phyloP scores from a whole-genome alignment of 352 stramenopile species.

The Globisporangium acanthophoron region DNA sequence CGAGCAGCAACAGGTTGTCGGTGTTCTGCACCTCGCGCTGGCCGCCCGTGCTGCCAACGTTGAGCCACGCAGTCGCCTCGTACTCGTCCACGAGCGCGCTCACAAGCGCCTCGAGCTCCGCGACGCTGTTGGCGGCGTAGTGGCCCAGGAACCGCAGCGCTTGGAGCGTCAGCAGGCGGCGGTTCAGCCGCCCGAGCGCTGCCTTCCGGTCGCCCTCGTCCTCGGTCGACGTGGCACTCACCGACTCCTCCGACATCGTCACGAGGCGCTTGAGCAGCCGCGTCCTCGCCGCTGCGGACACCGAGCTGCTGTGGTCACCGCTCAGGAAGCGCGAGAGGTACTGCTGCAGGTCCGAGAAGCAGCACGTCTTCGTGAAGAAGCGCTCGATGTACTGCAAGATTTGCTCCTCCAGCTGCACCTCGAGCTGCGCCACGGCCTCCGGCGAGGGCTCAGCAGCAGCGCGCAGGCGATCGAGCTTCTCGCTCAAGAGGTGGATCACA shows the following conservation, averaged over 20 bases:
- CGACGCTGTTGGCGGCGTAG: constrained; percentile 21
- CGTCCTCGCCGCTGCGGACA: constrained; percentile 29
- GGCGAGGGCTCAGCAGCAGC: not conserved
- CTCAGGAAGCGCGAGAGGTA: constrained; percentile 52
- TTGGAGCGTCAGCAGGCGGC: constrained; percentile 59
- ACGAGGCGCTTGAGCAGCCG: constrained; percentile 31
- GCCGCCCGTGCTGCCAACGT: constrained; percentile 55
- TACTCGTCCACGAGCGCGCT: constrained; percentile 61
- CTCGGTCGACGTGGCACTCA: constrained; percentile 15
- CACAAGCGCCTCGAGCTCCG: constrained; percentile 32
- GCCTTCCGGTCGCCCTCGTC: constrained; percentile 28
- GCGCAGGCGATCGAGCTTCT: constrained; percentile 35
- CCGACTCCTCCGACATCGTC: constrained; percentile 27
- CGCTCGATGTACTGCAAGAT: constrained; percentile 57
- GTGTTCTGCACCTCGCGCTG: constrained; percentile 83
- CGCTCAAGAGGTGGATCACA: constrained; percentile 44
- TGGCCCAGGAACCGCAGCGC: constrained; percentile 63
- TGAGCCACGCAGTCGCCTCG: constrained; percentile 65
- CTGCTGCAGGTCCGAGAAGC: constrained; percentile 82
- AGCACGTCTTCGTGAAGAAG: constrained; percentile 81
- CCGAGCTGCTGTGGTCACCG: not conserved
- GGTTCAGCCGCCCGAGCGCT: constrained; percentile 42
- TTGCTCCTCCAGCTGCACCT: constrained; percentile 36
- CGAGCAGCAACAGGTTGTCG: constrained; percentile 76
- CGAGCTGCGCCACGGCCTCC: constrained; percentile 17